A percentile compares a stretch with the other conserved stretches of the same genome.
Evolutionary conservation across 495 filamentous ascomycete species (phyloP).

Genomic region (Tuber magnatum): DNA sequence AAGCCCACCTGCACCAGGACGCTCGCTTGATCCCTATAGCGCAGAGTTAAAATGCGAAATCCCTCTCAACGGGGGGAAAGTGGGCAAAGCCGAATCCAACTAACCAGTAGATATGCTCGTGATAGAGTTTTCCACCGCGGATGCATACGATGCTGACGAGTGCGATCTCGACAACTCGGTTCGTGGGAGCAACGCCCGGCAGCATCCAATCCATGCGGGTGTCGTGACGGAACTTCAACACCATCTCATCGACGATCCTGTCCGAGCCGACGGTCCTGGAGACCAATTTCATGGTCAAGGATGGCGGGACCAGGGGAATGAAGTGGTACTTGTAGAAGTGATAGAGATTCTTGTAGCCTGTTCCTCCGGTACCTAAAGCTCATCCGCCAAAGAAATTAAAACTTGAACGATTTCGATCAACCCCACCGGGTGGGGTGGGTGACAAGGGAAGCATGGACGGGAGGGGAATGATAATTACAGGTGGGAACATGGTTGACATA

Average conservation of each 20-base stretch:
- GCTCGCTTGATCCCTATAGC: constrained; percentile 59
- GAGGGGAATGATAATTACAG: constrained; percentile 28
- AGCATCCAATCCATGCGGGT: constrained; percentile 70
- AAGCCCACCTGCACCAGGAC: constrained; percentile 71
- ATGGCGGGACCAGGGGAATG: constrained; percentile 60
- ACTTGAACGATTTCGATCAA: constrained; percentile 27
- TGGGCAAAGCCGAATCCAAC: neutral
- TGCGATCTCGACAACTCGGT: constrained; percentile 59
- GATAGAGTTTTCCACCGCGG: constrained; percentile 64
- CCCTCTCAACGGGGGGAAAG: neutral
- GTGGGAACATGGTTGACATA: constrained; percentile 57
- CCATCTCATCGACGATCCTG: constrained; percentile 53
- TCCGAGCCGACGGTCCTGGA: constrained; percentile 61
- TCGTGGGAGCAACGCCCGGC: constrained; percentile 67
- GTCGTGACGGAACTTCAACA: constrained; percentile 63
- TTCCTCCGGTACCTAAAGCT: constrained; percentile 53
- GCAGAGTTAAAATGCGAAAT: neutral
- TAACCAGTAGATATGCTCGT: constrained; percentile 75
- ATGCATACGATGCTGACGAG: constrained; percentile 70
- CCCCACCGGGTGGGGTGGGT: too few relatives aligned
- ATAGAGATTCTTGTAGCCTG: constrained; percentile 60
- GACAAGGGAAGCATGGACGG: constrained; percentile 42
- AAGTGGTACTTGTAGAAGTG: constrained; percentile 71
- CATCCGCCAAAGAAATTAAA: neutral
- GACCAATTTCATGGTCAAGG: constrained; percentile 61